These are phyloP conservation scores for Trametes cingulata DNA, from an alignment of 768 basidiomycete species.

Conservation along the genomic window DNA sequence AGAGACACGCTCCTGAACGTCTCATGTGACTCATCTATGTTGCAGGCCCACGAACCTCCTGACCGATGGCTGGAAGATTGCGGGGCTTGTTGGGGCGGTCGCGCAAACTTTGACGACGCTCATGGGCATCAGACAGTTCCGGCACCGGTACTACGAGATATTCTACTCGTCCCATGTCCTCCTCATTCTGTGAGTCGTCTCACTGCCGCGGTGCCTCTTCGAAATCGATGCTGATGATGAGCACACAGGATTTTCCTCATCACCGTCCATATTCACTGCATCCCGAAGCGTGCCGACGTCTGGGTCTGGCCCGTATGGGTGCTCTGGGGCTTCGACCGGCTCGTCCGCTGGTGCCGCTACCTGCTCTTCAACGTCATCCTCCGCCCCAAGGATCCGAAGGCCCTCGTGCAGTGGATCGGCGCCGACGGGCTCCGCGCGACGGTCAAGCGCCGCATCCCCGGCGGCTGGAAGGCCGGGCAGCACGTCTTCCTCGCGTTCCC, in stretches of 20 bases:
- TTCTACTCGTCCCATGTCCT: constrained; percentile 32
- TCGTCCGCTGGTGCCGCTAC: constrained; percentile 40
- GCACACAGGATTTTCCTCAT: constrained; percentile 45
- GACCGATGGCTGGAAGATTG: constrained; percentile 13
- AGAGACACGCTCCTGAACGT: background rate
- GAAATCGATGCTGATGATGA: too few relatives aligned
- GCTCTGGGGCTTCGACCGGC: constrained; percentile 50
- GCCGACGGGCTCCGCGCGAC: constrained; percentile 46
- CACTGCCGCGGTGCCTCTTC: background rate
- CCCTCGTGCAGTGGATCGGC: constrained; percentile 42
- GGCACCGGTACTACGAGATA: constrained; percentile 44
- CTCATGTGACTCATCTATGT: background rate
- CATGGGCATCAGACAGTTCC: constrained; percentile 41
- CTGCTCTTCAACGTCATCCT: constrained; percentile 40
- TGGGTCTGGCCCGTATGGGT: constrained; percentile 50
- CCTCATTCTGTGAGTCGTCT: constrained; percentile 28
- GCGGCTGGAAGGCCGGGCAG: constrained; percentile 51
- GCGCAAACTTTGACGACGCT: constrained; percentile 40
- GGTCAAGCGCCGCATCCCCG: constrained; percentile 37
- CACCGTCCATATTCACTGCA: constrained; percentile 39
- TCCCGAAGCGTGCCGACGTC: constrained; percentile 35
- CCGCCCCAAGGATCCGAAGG: constrained; percentile 34
- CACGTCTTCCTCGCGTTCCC: constrained; percentile 51
- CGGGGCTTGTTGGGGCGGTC: constrained; percentile 27
- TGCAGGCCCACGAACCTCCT: constrained; percentile 1